phyloP scores from a whole-genome alignment of 2,329 filamentous ascomycete genomes.

The Penicillium sp. region DNA sequence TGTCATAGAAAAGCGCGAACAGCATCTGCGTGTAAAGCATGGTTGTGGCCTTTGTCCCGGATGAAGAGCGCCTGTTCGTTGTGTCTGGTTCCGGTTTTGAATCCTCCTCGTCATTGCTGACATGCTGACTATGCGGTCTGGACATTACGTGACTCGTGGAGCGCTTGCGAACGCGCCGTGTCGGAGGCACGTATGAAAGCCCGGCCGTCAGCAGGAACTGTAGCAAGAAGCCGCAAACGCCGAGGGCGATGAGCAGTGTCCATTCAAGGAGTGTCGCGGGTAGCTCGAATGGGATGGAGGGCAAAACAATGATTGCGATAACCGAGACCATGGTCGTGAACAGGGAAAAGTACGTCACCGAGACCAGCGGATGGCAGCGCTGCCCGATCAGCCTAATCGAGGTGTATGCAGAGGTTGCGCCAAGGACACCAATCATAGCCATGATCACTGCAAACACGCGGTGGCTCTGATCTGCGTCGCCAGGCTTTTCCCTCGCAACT shows the following conservation, averaged over 20 bases:
- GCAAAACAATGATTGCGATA: constrained; percentile 61
- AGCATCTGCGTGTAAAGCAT: constrained; percentile 75
- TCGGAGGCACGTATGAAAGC: constrained; percentile 70
- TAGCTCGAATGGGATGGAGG: constrained; percentile 61
- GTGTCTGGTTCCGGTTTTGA: constrained; percentile 13
- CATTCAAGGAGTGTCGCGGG: constrained; percentile 64
- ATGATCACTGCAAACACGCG: constrained; percentile 72
- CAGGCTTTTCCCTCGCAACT: constrained; percentile 29
- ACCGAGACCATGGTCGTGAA: constrained; percentile 72
- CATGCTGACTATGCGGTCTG: constrained; percentile 2
- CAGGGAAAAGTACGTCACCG: constrained; percentile 80
- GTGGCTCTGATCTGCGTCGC: constrained; percentile 61
- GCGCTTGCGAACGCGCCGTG: constrained; percentile 21
- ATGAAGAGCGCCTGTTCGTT: constrained; percentile 14
- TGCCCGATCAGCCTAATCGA: constrained; percentile 79
- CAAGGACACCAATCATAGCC: constrained; percentile 77
- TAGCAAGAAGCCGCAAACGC: constrained; percentile 77
- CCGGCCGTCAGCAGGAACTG: constrained; percentile 85
- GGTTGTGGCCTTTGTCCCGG: constrained; percentile 60
- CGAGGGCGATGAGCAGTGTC: constrained; percentile 70
- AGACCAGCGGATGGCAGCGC: constrained; percentile 79
- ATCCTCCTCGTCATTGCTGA: constrained; percentile 1
- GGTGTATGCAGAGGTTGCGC: constrained; percentile 75
- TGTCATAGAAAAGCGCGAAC: constrained; percentile 69
- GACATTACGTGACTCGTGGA: not conserved